These are phyloP conservation scores for Cymodocea nodosa DNA, from an alignment of 116 monocot species.

Conservation along the genomic window DNA sequence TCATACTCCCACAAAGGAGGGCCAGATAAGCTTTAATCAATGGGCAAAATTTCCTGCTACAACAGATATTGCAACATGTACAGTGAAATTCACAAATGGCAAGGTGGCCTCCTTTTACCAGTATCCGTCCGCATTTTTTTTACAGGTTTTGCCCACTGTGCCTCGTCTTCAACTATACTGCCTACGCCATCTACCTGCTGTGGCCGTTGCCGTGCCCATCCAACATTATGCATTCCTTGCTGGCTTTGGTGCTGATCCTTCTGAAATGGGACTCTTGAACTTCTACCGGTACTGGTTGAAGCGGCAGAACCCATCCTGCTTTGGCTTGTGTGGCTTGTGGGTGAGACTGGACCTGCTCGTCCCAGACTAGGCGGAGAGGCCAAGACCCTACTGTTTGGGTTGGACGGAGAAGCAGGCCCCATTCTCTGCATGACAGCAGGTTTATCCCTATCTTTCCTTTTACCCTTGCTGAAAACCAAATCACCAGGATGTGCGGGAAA, in stretches of 20 bases:
- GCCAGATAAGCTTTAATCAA: background rate
- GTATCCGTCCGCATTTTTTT: constrained; percentile 79
- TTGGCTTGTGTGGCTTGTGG: constrained; percentile 6
- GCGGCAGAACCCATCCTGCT: constrained; percentile 9
- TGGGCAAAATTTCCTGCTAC: constrained; percentile 6
- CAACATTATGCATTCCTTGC: constrained; percentile 2
- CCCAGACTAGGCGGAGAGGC: constrained; percentile 22
- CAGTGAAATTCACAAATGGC: constrained; percentile 43
- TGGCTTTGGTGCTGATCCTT: constrained; percentile 14
- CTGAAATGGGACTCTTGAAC: constrained; percentile 7
- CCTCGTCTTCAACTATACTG: constrained; percentile 28
- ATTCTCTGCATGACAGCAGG: constrained; percentile 21
- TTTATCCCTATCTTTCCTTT: constrained; percentile 83
- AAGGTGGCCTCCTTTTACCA: constrained; percentile 72
- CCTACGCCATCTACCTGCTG: constrained; percentile 9
- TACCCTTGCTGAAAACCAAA: constrained; percentile 85
- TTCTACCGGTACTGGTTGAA: background rate
- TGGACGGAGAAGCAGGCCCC: constrained; percentile 17
- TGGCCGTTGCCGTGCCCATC: constrained; percentile 12
- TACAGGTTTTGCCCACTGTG: constrained; percentile 86
- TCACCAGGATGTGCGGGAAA: constrained; percentile 56
- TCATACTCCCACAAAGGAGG: background rate
- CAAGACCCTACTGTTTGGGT: constrained; percentile 16
- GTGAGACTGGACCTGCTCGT: constrained; percentile 11
- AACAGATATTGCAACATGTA: constrained; percentile 12